Conservation (phyloP, 805 yeast genomes). For the Candida endomychidarum region DNA sequence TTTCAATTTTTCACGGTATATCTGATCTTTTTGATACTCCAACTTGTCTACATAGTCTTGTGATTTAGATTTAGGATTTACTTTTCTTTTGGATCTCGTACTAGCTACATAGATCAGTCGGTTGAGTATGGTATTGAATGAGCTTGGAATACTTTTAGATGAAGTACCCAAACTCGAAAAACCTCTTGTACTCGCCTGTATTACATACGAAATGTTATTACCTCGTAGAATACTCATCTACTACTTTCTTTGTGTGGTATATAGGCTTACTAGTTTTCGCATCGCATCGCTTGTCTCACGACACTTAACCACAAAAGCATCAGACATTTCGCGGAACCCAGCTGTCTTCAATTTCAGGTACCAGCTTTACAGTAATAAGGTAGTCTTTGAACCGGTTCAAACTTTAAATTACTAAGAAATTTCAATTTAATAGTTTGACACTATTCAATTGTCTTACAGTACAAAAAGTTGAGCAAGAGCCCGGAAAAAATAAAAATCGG, state of each 20-base stretch:
- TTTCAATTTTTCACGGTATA: constrained; percentile 22
- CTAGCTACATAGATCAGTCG: constrained; percentile 7
- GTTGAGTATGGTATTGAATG: neutral
- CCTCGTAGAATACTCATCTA: neutral
- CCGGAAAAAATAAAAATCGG: neutral
- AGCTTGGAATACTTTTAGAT: too few species aligned
- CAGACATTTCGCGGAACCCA: neutral
- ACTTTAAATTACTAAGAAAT: neutral
- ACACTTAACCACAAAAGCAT: neutral
- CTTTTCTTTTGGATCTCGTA: constrained; percentile 1
- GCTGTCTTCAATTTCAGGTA: neutral
- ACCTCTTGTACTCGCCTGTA: neutral
- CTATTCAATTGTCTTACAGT: too few species aligned
- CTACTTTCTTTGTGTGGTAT: neutral
- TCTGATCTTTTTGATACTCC: constrained; percentile 20
- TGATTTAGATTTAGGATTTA: neutral
- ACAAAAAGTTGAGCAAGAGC: neutral
- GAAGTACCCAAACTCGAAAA: too few species aligned
- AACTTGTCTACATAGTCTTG: neutral
- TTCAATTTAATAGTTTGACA: too few species aligned
- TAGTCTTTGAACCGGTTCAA: neutral
- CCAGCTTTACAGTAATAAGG: neutral
- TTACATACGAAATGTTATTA: neutral
- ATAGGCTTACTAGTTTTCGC: too few species aligned
- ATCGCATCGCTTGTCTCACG: neutral